Evolutionary conservation across 192 early-diverging fungal genomes (phyloP), one percentile per base, ranked within the genome.

Genomic region (Coemansia sp.): DNA sequence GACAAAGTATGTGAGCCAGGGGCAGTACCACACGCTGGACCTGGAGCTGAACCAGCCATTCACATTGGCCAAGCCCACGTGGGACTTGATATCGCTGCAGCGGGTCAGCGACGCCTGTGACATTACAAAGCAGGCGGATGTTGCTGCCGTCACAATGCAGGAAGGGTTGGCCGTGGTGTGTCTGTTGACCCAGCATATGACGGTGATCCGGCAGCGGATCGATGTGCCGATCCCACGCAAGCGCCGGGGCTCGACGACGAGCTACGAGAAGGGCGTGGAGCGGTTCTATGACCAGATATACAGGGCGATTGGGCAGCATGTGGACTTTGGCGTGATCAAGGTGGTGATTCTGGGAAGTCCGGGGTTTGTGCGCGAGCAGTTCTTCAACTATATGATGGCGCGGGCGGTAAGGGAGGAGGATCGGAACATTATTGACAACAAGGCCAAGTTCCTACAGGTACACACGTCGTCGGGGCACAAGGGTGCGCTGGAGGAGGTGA

Each of bases 391-490:
- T 60, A 90, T 99, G 38, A 79, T 94, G 55, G 83, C 82, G 21
- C 79, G 84, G 25, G 91, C 96, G 2, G 75, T 88, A 47, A 85
- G 81, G 67, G 80, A 81, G 20, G 89, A 95, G 26, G 87, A 88
- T 58, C 92, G 89, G 55, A 33, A 54, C 4, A 60, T 95, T 5
- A 58, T 99, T 33, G 89, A 90, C 27, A 94, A 93, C 73, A 78
- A 81, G 50, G 52, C 79, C 51, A 99, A 97, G 46, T 88, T 99
- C 42, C 43, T 97, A 22, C 69, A 85, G 14, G 86, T 96, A 5
- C 91, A 96, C 60, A 91, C 89, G 56, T 96, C 94, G 5, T 90
- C 86, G 14, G 96, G 94, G 2, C 94, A 97, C 72, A 97, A 96
- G 58, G 90, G 94, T 61, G 85, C 96, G n/a, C 57, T 99, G 7